A percentile compares a stretch with the other conserved stretches of the same genome.
phyloP scores from a whole-genome alignment of 352 stramenopile species.

The Phytophthora tubulina region DNA sequence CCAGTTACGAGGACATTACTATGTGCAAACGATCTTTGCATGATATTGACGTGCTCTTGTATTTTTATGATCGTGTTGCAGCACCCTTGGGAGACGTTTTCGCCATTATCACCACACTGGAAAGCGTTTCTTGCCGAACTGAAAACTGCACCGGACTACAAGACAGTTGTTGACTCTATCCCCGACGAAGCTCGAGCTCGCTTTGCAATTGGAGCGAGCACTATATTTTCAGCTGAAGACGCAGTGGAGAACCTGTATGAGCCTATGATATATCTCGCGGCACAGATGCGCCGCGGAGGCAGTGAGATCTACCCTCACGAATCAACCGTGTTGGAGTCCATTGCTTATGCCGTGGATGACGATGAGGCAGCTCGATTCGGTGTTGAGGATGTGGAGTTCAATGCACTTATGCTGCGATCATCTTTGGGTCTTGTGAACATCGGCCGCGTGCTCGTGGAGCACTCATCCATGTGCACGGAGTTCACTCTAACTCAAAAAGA shows the following conservation, averaged over 20 bases:
- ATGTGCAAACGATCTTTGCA: background rate
- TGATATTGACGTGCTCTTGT: background rate
- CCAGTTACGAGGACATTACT: background rate
- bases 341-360: background rate
- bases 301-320: conserved; percentile 16
- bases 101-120: conserved; percentile 76
- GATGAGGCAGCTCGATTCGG: conserved; percentile 42
- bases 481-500: conserved; percentile 58
- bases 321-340: conserved; percentile 11
- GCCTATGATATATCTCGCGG: conserved; percentile 83
- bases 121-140: conserved; percentile 51
- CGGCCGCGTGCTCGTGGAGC: conserved; percentile 63
- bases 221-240: conserved; percentile 43
- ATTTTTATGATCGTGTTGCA: conserved; percentile 29
- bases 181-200: conserved; percentile 55
- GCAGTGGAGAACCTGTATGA: conserved; percentile 77
- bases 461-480: conserved; percentile 65
- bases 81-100: conserved; percentile 91
- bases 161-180: conserved; percentile 52
- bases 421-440: conserved; percentile 73
- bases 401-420: conserved; percentile 76
- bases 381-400: conserved; percentile 87
- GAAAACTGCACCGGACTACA: conserved; percentile 63
- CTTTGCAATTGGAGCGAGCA: conserved; percentile 54
- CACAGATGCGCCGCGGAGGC: conserved; percentile 13